Conservation (phyloP, 108 stramenopile species). For the Mediolabrus comicus region DNA sequence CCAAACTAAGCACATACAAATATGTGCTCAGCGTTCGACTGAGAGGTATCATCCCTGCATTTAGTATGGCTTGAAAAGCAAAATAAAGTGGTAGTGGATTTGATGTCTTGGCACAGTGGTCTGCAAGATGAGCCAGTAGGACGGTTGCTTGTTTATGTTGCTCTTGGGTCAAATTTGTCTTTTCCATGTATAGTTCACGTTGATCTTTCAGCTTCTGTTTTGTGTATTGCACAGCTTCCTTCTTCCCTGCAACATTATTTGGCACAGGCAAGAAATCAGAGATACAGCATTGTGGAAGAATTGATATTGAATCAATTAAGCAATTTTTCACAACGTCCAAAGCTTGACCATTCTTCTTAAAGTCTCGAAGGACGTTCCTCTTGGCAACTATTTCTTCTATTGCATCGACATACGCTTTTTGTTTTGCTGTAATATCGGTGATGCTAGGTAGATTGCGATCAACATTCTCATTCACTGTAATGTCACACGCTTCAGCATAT, state of each 20-base stretch:
- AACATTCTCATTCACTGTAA: background rate
- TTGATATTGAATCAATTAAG: constrained; percentile 3
- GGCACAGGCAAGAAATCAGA: background rate
- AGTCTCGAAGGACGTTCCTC: constrained; percentile 41
- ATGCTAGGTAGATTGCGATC: background rate
- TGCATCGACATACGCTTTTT: constrained; percentile 15
- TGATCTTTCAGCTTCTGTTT: constrained; percentile 24
- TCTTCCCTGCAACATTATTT: background rate
- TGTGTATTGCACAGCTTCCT: constrained; percentile 4
- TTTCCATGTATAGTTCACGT: constrained; percentile 30
- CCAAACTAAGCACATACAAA: constrained; percentile 54
- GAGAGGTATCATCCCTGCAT: constrained; percentile 53
- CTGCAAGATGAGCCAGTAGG: constrained; percentile 45
- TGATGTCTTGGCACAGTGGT: constrained; percentile 61
- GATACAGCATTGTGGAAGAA: constrained; percentile 1
- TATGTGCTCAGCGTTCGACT: constrained; percentile 56
- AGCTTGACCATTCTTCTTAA: constrained; percentile 24
- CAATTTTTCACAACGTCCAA: constrained; percentile 13
- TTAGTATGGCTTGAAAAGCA: constrained; percentile 72
- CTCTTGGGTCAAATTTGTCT: constrained; percentile 23
- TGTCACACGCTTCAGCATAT: background rate
- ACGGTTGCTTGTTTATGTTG: constrained; percentile 39
- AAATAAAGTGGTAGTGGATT: constrained; percentile 51
- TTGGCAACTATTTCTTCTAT: constrained; percentile 32
- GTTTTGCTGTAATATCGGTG: background rate